phyloP scores from a whole-genome alignment of 1,284 basidiomycete species.

The Ceratobasidium sp. region DNA sequence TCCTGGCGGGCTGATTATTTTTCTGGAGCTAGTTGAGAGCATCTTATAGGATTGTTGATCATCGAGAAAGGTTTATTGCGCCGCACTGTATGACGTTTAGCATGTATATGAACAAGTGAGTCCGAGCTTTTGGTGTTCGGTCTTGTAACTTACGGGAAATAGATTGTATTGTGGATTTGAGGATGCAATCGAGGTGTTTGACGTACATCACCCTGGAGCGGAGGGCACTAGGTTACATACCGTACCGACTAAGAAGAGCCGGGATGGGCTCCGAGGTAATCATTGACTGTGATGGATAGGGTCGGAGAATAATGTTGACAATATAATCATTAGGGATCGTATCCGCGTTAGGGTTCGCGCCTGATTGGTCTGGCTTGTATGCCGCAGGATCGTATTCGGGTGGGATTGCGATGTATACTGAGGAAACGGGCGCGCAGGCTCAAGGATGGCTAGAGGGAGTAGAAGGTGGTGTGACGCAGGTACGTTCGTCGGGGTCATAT shows the following conservation, averaged over 20 bases:
- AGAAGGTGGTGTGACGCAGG: constrained; percentile 79
- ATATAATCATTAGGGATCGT: constrained; percentile 74
- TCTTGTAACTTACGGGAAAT: neutral
- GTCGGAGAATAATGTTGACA: neutral
- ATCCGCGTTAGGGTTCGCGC: constrained; percentile 83
- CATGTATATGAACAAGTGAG: constrained; percentile 74
- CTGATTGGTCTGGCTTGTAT: constrained; percentile 75
- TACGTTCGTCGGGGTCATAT: constrained; percentile 55
- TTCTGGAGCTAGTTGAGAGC: constrained; percentile 76
- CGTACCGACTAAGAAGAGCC: constrained; percentile 81
- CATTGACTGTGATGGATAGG: constrained; percentile 22
- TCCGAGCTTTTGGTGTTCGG: neutral
- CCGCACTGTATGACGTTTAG: constrained; percentile 89
- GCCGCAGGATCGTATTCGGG: constrained; percentile 74
- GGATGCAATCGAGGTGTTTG: constrained; percentile 90
- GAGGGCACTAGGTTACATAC: constrained; percentile 82
- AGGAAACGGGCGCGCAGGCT: constrained; percentile 68
- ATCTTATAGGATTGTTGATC: constrained; percentile 91
- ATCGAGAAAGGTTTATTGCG: constrained; percentile 87
- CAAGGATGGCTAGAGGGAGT: constrained; percentile 75
- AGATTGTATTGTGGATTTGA: constrained; percentile 93
- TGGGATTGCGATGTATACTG: constrained; percentile 83
- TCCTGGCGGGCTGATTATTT: neutral
- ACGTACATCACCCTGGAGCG: constrained; percentile 75
- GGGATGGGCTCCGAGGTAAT: constrained; percentile 86